phyloP scores from a whole-genome alignment of 1,139 yeast species.

The Zygosaccharomyces sapae region DNA sequence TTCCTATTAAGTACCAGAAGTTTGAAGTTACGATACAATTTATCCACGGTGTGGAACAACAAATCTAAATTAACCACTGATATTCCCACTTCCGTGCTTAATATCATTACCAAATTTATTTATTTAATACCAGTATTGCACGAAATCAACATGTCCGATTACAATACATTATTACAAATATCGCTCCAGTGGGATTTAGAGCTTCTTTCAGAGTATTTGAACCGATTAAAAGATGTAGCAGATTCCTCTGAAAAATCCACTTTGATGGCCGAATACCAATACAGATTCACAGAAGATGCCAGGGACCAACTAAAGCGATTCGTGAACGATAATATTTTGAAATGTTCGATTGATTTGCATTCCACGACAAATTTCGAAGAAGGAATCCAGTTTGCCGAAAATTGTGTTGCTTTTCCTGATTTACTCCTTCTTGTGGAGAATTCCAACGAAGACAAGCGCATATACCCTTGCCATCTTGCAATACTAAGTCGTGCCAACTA shows the following conservation, averaged over 20 bases:
- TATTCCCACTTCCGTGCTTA: constrained; percentile 16
- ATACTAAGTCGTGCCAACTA: constrained; percentile 60
- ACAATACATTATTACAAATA: constrained; percentile 34
- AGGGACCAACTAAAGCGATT: constrained; percentile 44
- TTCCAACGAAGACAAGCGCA: constrained; percentile 29
- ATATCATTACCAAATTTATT: constrained; percentile 46
- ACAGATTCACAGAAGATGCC: constrained; percentile 46
- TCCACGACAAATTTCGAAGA: constrained; percentile 19
- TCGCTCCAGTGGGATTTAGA: constrained; percentile 40
- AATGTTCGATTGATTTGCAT: constrained; percentile 23
- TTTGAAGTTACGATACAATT: constrained; percentile 27
- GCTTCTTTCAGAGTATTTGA: constrained; percentile 40
- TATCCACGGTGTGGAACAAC: constrained; percentile 24
- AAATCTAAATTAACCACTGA: constrained; percentile 20
- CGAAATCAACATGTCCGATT: constrained; percentile 35
- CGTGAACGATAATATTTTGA: constrained; percentile 41
- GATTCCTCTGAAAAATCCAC: constrained; percentile 40
- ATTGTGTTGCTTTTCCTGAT: constrained; percentile 45
- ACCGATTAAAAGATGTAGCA: constrained; percentile 22
- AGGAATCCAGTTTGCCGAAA: background rate
- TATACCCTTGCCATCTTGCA: constrained; percentile 62
- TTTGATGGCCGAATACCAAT: constrained; percentile 45
- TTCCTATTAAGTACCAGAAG: constrained; percentile 42
- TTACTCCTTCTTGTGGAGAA: constrained; percentile 42
- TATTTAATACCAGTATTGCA: constrained; percentile 46